phyloP scores from a whole-genome alignment of 2,329 filamentous ascomycete genomes.

The Hyphodiscus sp. region DNA sequence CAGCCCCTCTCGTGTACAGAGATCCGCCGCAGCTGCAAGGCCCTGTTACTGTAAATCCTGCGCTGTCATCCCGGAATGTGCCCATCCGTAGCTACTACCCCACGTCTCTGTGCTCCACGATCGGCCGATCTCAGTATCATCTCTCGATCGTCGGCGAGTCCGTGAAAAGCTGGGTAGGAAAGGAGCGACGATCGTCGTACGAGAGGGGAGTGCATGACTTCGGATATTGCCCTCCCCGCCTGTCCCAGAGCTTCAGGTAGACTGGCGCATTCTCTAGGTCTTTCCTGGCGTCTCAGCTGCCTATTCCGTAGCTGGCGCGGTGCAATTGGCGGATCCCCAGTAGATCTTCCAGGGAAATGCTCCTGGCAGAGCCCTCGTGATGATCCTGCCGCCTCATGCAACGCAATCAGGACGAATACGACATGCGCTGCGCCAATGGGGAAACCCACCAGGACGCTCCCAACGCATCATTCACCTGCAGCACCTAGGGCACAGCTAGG shows the following conservation, averaged over 20 bases:
- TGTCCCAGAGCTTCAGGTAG: too few relatives aligned
- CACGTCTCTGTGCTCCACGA: slow-evolving; percentile 14
- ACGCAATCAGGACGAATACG: slow-evolving; percentile 2
- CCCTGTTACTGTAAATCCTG: slow-evolving; percentile 12
- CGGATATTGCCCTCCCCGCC: slow-evolving; percentile 4
- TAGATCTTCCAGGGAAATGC: slow-evolving; percentile 4
- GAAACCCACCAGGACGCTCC: slow-evolving; percentile 11
- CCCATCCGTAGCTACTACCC: slow-evolving; percentile 10
- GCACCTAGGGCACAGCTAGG: slow-evolving; percentile 1
- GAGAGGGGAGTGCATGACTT: slow-evolving; percentile 7
- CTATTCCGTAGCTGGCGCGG: not conserved
- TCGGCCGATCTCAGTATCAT: slow-evolving; percentile 13
- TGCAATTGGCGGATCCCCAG: slow-evolving; percentile 1
- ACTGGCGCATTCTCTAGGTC: too few relatives aligned
- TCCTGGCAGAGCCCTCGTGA: slow-evolving; percentile 1
- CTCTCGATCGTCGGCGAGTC: slow-evolving; percentile 10
- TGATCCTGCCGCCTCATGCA: slow-evolving; percentile 3
- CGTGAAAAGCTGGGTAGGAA: slow-evolving; percentile 8
- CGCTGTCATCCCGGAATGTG: slow-evolving; percentile 15
- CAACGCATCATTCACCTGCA: slow-evolving; percentile 7
- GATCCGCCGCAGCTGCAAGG: slow-evolving; percentile 9
- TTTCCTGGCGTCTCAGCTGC: slow-evolving; percentile 1
- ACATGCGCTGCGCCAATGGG: slow-evolving; percentile 7
- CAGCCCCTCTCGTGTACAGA: slow-evolving; percentile 7
- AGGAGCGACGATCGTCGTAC: slow-evolving; percentile 4